Evolutionary conservation across 139 green algal species (phyloP), one percentile per base, ranked within the genome.

Genomic region (Tetraselmis striata): DNA sequence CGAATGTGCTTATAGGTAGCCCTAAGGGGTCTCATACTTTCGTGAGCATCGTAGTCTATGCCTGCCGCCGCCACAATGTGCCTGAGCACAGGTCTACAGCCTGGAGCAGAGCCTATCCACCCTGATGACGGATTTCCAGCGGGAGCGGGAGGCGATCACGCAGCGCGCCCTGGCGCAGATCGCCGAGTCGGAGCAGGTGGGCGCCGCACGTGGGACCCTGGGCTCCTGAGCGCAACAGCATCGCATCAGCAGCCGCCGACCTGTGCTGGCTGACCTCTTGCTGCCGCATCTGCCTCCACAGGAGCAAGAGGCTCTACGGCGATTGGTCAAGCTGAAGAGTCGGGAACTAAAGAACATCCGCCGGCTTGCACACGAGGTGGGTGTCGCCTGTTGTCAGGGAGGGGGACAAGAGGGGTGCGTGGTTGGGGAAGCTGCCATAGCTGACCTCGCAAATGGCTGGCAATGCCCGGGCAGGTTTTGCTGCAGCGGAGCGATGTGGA

Each of bases 401-500:
- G n/a, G n/a, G n/a, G n/a, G n/a, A n/a, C n/a, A n/a, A n/a, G n/a
- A n/a, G n/a, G n/a, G n/a, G n/a, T n/a, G n/a, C n/a, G n/a, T n/a
- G n/a, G n/a, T n/a, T n/a, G n/a, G n/a, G n/a, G n/a, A n/a, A n/a
- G n/a, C n/a, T n/a, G n/a, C n/a, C n/a, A n/a, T n/a, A n/a, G n/a
- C n/a, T n/a, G n/a, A n/a, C n/a, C n/a, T n/a, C n/a, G n/a, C n/a
- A n/a, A n/a, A n/a, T n/a, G n/a, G n/a, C n/a, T n/a, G n/a, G n/a
- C n/a, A n/a, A n/a, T n/a, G n/a, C n/a, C n/a, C n/a, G n/a, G n/a
- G n/a, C n/a, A n/a, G n/a, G n/a, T n/a, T n/a, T 83, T 98, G 81
- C 85, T 92, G 67, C 92, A 98, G 83, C 90, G 94, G 2, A 90
- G 81, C 30, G 94, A 98, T 58, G 91, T 97, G 59, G 94, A 98